A percentile compares a stretch with the other conserved stretches of the same genome.
These are phyloP conservation scores for Agarophyton chilense DNA, from an alignment of 23 red algal genomes.

Conservation along the genomic window DNA sequence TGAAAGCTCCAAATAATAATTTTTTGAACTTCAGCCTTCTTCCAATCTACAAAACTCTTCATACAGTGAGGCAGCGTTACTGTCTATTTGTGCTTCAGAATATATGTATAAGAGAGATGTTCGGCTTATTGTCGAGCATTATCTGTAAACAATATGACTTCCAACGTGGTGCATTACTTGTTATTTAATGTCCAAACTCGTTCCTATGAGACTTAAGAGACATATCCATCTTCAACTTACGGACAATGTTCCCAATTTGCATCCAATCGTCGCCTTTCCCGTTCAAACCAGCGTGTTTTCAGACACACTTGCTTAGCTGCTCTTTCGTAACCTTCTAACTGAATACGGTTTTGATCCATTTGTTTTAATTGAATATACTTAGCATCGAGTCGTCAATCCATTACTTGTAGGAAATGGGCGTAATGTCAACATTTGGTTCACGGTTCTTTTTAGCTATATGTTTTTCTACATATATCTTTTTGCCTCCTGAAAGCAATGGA, in stretches of 20 bases:
- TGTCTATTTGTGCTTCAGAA: constrained; percentile 5
- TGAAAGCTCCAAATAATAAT: constrained; percentile 44
- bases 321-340: constrained; percentile 28
- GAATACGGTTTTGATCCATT: constrained; percentile 15
- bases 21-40: constrained; percentile 20
- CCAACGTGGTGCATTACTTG: too few species aligned
- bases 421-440: constrained; percentile 11
- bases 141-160: not conserved
- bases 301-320: constrained; percentile 29
- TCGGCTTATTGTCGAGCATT: not conserved
- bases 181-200: too few species aligned
- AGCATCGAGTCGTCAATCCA: constrained; percentile 43
- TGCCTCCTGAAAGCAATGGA: constrained; percentile 24
- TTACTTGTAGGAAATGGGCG: constrained; percentile 24
- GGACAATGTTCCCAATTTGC: not conserved
- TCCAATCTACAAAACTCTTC: constrained; percentile 24
- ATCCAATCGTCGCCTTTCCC: not conserved
- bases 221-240: constrained; percentile 33
- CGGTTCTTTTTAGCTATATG: constrained; percentile 45
- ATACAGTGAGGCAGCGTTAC: not conserved
- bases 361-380: not conserved
- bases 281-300: not conserved
- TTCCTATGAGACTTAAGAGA: constrained; percentile 5
- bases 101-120: constrained; percentile 32
- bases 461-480: constrained; percentile 42